phyloP scores from a whole-genome alignment of 2,329 filamentous ascomycete species.

The Colletotrichum brevisporum region DNA sequence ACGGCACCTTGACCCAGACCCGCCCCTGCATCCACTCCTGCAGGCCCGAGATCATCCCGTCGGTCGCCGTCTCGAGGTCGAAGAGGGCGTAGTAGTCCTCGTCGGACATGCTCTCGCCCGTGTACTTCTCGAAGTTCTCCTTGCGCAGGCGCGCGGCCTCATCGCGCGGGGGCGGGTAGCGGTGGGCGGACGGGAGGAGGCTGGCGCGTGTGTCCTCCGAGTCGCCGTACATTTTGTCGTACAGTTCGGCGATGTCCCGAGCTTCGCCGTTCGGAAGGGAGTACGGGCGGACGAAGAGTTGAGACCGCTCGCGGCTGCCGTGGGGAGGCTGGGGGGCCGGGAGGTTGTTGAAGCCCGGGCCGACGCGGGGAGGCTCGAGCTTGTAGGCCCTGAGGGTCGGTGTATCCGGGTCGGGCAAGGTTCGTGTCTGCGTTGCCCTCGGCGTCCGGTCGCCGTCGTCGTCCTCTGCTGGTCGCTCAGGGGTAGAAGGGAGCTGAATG shows the following conservation, averaged over 20 bases:
- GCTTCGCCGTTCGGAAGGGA: neutral
- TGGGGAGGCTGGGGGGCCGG: neutral
- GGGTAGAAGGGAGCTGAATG: too few relatives aligned
- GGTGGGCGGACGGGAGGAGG: conserved; percentile 10
- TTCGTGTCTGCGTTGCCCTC: neutral
- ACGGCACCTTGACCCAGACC: conserved; percentile 26
- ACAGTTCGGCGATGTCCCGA: neutral
- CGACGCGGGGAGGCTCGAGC: conserved; percentile 4
- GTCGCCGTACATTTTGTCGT: conserved; percentile 11
- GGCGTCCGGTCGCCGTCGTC: conserved; percentile 4
- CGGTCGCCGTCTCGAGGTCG: conserved; percentile 36
- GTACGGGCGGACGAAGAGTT: conserved; percentile 21
- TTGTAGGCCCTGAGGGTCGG: conserved; percentile 17
- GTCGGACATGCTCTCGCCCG: conserved; percentile 35
- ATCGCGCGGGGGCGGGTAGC: conserved; percentile 30
- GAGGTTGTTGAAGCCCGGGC: conserved; percentile 22
- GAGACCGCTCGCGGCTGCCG: conserved; percentile 2
- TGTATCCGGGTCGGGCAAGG: neutral
- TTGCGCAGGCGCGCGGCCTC: conserved; percentile 28
- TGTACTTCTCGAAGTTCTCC: conserved; percentile 27
- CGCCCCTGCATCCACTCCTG: conserved; percentile 38
- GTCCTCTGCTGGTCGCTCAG: neutral
- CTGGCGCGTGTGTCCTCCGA: neutral
- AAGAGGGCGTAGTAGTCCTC: conserved; percentile 34
- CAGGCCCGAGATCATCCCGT: conserved; percentile 36